Percentiles rank a stretch among this genome's conserved stretches.
Conservation (phyloP, 2,329 filamentous ascomycete genomes). For the Neoascochyta sp. region DNA sequence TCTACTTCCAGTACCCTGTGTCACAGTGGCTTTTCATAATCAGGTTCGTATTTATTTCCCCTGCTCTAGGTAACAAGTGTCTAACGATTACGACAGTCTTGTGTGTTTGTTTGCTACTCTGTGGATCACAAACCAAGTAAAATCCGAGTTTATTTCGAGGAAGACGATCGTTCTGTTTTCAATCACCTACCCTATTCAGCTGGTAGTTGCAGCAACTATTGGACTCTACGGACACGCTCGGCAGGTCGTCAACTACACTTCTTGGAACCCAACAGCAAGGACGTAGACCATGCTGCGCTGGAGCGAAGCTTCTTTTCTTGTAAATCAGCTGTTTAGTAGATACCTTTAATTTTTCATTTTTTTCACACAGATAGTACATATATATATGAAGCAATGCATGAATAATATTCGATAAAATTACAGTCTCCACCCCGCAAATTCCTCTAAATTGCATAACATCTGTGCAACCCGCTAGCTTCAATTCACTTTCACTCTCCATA, state of each 20-base stretch:
- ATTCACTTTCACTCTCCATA: too few species aligned
- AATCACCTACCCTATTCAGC: conserved; percentile 43
- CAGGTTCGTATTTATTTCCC: conserved; percentile 42
- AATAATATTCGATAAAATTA: too few species aligned
- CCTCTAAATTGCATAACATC: too few species aligned
- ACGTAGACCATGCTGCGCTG: too few species aligned
- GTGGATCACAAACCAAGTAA: conserved; percentile 46
- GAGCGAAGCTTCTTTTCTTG: too few species aligned
- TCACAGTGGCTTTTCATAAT: conserved; percentile 48
- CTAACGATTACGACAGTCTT: conserved; percentile 26
- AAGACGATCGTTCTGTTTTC: conserved; percentile 45
- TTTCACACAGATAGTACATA: too few species aligned
- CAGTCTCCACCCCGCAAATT: too few species aligned
- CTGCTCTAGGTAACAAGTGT: background rate
- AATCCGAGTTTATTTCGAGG: conserved; percentile 45
- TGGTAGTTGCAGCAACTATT: conserved; percentile 45
- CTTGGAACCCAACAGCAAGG: conserved; percentile 49
- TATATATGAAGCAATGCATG: too few species aligned
- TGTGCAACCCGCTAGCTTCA: too few species aligned
- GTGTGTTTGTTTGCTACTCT: conserved; percentile 45
- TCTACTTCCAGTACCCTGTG: conserved; percentile 50
- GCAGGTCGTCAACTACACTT: conserved; percentile 45
- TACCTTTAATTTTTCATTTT: too few species aligned
- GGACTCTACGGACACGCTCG: conserved; percentile 48
- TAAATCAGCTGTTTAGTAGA: too few species aligned